Evolutionary conservation across 345 rosid species (phyloP).

Genomic region (Syzygium grande): DNA sequence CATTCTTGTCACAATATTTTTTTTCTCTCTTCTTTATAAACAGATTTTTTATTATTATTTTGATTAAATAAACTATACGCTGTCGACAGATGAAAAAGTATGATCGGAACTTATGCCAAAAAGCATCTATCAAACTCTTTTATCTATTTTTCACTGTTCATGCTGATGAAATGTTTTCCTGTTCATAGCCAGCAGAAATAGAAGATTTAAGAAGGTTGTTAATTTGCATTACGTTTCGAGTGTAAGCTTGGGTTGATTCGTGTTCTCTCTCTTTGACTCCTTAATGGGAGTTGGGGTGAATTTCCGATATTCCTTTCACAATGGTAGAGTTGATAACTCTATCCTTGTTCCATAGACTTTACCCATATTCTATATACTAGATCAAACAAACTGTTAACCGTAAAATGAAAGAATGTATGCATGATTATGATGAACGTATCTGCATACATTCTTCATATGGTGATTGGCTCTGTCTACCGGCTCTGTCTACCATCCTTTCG

Average conservation of each 20-base stretch:
- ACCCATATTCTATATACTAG: background rate
- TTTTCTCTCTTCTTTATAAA: background rate
- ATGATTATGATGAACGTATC: background rate
- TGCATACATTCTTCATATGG: background rate
- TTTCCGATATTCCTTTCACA: background rate
- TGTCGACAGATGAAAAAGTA: background rate
- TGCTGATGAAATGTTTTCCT: background rate
- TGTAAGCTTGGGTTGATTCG: background rate
- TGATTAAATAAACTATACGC: background rate
- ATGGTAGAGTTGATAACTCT: background rate
- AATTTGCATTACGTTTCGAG: background rate
- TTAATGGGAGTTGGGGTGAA: background rate
- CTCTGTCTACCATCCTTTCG: background rate
- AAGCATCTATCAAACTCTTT: background rate
- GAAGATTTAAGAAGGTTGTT: background rate
- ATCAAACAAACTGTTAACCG: background rate
- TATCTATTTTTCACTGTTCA: background rate
- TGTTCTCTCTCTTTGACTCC: background rate
- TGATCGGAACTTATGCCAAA: background rate
- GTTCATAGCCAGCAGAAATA: background rate
- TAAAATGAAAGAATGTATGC: background rate
- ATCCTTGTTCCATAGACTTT: background rate
- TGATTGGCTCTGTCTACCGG: background rate
- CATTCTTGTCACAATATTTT: background rate
- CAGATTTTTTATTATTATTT: too few species aligned